These are phyloP conservation scores for Exophiala mesophila DNA, from an alignment of 2,329 filamentous ascomycete species.

Conservation along the genomic window DNA sequence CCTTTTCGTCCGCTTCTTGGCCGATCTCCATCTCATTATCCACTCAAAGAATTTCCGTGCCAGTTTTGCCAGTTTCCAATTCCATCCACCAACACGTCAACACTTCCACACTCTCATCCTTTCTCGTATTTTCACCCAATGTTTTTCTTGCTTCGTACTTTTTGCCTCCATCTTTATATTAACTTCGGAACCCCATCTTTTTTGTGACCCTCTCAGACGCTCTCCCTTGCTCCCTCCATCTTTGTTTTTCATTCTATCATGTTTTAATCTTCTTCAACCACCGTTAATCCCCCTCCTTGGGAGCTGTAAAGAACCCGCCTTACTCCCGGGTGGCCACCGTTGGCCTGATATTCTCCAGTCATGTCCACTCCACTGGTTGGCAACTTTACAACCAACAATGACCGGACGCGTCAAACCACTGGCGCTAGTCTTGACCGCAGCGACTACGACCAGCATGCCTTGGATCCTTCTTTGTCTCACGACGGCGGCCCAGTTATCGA, in stretches of 20 bases:
- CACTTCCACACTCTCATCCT: no score
- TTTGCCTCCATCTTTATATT: no score
- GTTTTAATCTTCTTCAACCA: background rate
- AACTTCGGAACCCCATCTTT: no score
- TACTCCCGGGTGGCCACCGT: background rate
- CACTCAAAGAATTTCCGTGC: no score
- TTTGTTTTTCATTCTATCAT: background rate
- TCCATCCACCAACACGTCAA: no score
- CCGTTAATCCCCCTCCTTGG: background rate
- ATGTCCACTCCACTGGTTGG: conserved; percentile 16
- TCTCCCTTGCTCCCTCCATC: no score
- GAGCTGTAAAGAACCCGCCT: background rate
- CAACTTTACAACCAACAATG: conserved; percentile 16
- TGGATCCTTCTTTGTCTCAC: conserved; percentile 6
- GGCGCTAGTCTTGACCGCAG: conserved; percentile 12
- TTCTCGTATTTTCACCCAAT: no score
- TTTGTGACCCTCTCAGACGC: no score
- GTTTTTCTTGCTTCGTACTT: no score
- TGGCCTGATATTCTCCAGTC: background rate
- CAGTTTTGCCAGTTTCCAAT: no score
- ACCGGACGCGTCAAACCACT: conserved; percentile 10
- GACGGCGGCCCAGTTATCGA: conserved; percentile 9
- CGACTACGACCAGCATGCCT: conserved; percentile 6
- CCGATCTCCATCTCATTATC: no score
- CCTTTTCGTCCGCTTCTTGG: background rate